Evolutionary conservation across 352 stramenopile genomes (phyloP).

Genomic region (Nothophytophthora sp.): DNA sequence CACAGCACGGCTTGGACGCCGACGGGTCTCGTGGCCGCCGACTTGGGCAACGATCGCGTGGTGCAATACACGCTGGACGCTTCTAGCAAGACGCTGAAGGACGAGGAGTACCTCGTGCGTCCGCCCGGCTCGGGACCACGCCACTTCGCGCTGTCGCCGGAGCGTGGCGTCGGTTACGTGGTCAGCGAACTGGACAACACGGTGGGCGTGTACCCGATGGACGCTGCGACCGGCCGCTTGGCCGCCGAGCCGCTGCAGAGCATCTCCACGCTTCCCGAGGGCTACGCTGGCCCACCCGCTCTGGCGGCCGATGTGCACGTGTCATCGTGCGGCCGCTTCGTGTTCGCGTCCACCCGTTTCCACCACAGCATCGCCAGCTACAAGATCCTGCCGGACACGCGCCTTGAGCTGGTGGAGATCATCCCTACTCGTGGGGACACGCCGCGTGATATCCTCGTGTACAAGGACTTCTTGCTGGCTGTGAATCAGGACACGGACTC

Average conservation of each 20-base stretch:
- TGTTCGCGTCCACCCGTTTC: conserved; percentile 48
- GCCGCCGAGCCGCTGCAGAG: conserved; percentile 32
- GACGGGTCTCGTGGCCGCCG: conserved; percentile 23
- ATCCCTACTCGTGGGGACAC: conserved; percentile 32
- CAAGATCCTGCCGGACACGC: conserved; percentile 16
- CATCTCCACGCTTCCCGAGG: conserved; percentile 43
- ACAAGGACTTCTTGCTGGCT: conserved; percentile 36
- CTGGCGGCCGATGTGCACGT: conserved; percentile 36
- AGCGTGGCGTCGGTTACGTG: conserved; percentile 46
- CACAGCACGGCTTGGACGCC: conserved; percentile 53
- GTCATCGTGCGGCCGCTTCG: conserved; percentile 32
- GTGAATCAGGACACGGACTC: conserved; percentile 49
- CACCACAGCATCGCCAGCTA: conserved; percentile 54
- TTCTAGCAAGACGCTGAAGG: conserved; percentile 20
- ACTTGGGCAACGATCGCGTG: conserved; percentile 61
- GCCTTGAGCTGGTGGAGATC: conserved; percentile 29
- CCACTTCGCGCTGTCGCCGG: conserved; percentile 52
- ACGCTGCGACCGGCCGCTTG: conserved; percentile 28
- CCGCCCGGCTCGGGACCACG: conserved; percentile 44
- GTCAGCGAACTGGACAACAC: conserved; percentile 52
- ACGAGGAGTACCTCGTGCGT: conserved; percentile 26
- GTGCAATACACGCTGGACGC: conserved; percentile 42
- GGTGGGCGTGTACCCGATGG: conserved; percentile 46
- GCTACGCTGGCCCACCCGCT: conserved; percentile 16
- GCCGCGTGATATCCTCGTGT: conserved; percentile 38